Conservation (phyloP, 768 basidiomycete genomes). For the Cyclocybe cylindracea region DNA sequence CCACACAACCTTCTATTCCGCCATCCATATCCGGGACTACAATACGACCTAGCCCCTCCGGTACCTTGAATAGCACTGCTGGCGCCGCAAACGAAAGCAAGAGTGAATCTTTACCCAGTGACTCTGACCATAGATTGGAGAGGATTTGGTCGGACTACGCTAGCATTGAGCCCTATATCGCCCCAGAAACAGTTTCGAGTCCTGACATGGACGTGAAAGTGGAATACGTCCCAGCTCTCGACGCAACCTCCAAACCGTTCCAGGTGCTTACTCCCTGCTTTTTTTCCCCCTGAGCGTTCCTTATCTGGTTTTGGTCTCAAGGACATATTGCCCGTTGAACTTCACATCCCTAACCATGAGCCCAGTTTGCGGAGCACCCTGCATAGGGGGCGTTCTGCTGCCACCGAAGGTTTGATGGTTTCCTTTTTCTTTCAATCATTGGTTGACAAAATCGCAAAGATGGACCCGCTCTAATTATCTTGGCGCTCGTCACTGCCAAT, state of each 20-base stretch:
- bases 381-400: slow-evolving; percentile 52
- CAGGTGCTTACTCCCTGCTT: slow-evolving; percentile 43
- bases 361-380: slow-evolving; percentile 47
- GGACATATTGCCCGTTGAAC: slow-evolving; percentile 79
- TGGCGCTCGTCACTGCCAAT: slow-evolving; percentile 86
- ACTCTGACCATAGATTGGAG: slow-evolving; percentile 85
- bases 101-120: slow-evolving; percentile 58
- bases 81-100: slow-evolving; percentile 23
- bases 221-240: slow-evolving; percentile 47
- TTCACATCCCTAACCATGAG: slow-evolving; percentile 73
- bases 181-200: slow-evolving; percentile 45
- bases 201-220: slow-evolving; percentile 53
- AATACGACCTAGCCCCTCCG: slow-evolving; percentile 32
- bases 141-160: slow-evolving; percentile 87
- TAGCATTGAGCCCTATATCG: slow-evolving; percentile 71
- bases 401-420: slow-evolving; percentile 56
- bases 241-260: slow-evolving; percentile 48
- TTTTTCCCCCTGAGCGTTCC: background rate
- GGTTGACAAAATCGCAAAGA: slow-evolving; percentile 43
- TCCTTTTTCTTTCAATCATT: background rate
- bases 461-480: slow-evolving; percentile 85
- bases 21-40: slow-evolving; percentile 34
- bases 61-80: slow-evolving; percentile 17
- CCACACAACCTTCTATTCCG: slow-evolving; percentile 28
- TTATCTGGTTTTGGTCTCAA: slow-evolving; percentile 23